Base-by-base conservation (phyloP, 2,329 filamentous ascomycete species). In the Ophiosphaerella narmari region DNA sequence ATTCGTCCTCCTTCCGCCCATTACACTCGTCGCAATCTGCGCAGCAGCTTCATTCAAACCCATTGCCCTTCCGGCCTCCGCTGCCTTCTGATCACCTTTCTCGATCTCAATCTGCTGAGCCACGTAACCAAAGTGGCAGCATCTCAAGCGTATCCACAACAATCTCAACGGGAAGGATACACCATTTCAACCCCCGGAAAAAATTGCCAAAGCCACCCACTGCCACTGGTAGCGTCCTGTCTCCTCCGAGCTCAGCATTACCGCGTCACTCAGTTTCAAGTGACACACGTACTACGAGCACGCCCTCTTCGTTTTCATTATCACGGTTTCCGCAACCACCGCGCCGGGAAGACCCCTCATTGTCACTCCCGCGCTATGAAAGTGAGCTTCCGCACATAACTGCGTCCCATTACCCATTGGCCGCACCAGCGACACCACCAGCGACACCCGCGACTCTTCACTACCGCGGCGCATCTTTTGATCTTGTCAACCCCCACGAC, bases 381-480 rank as follows among this genome's bases (percentile, higher is more conserved):
- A 57, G 58, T 52, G 59, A 52, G 8, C 35, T 45, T 38, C 50
- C 52, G 32, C 60, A 39, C 43, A 38, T 68, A 53, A 60, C 60
- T 47, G 42, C 63, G 24, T 54, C 50, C 21, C 62, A 55, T 41
- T 70, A 67, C 35, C 45, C 60, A 29, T 59, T 65, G 12, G 57
- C 64, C 14, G 63, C 65, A 12, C 69, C 67, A 2, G 68, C 50
- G 12, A 73, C 70, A 4, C 71, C 71, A 18, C 72, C 72, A 4
- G 63, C 67, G 26, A 74, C 72, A 4, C 71, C 72, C 39, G 71
- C 71, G 12, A 66, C 67, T 16, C 60, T 74, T 14, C 71, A 74
- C 48, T 74, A 73, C 48, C 68, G 72, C 21, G 72, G 72, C 39
- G 57, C 71, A 3, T 74, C 72, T 13, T 75, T 75, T 43, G 71